Evolutionary conservation across 2,329 filamentous ascomycete species (phyloP).

Genomic region (Fonsecaea pedrosoi): DNA sequence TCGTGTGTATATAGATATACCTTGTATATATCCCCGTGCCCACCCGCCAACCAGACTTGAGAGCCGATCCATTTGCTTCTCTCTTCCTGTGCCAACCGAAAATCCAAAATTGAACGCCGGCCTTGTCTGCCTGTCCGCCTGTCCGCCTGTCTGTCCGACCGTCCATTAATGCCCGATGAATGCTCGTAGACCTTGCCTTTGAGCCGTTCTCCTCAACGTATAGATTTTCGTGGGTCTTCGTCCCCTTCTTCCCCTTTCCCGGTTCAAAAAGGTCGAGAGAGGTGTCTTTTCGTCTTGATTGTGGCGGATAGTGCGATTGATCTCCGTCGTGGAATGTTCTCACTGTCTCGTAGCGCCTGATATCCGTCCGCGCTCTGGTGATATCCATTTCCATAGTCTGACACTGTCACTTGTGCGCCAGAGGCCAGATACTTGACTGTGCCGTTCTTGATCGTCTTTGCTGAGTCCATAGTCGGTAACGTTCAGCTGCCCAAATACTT

Average conservation of each 20-base stretch:
- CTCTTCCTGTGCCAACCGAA: too few relatives aligned
- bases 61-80: too few relatives aligned
- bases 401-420: not conserved
- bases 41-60: too few relatives aligned
- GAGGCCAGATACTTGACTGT: not conserved
- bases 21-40: too few relatives aligned
- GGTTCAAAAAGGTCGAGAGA: not conserved
- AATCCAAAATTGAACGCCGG: too few relatives aligned
- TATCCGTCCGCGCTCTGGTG: not conserved
- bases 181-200: too few relatives aligned
- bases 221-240: not conserved
- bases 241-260: not conserved
- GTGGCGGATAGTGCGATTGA: not conserved
- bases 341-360: not conserved
- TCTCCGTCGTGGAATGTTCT: not conserved
- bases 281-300: not conserved
- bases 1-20: too few relatives aligned
- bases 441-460: not conserved
- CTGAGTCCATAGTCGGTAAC: not conserved
- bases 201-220: not conserved
- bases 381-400: not conserved
- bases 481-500: slow-evolving; percentile 66
- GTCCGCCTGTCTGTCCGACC: too few relatives aligned
- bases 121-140: too few relatives aligned
- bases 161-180: not conserved